Evolutionary conservation across 2,329 filamentous ascomycete species (phyloP).

Genomic region (Scleromitrula shiraiana): DNA sequence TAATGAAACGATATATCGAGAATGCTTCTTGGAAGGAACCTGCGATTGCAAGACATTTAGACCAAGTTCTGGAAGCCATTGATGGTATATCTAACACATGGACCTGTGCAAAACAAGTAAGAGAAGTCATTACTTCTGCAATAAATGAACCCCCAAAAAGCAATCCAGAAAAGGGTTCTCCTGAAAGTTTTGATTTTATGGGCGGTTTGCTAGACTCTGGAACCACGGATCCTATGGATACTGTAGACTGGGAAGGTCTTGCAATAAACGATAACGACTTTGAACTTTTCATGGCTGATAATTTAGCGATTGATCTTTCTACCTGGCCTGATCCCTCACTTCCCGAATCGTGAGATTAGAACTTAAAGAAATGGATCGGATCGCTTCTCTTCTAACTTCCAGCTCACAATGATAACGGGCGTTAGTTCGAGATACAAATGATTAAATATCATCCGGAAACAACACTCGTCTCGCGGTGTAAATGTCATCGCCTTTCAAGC

Average conservation of each 20-base stretch:
- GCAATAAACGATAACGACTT: slow-evolving; percentile 8
- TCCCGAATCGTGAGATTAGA: too few relatives aligned
- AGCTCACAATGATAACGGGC: too few relatives aligned
- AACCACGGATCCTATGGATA: background rate
- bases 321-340: background rate
- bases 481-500: too few relatives aligned
- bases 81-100: slow-evolving; percentile 43
- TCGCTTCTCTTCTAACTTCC: too few relatives aligned
- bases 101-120: slow-evolving; percentile 38
- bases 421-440: too few relatives aligned
- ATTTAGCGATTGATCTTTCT: slow-evolving; percentile 5
- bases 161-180: slow-evolving; percentile 9
- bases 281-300: slow-evolving; percentile 8
- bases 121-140: slow-evolving; percentile 27
- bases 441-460: too few relatives aligned
- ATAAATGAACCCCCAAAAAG: slow-evolving; percentile 9
- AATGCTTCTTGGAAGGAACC: slow-evolving; percentile 34
- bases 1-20: slow-evolving; percentile 38
- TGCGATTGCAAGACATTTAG: slow-evolving; percentile 42
- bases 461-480: too few relatives aligned
- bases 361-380: too few relatives aligned
- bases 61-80: slow-evolving; percentile 41
- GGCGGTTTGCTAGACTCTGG: slow-evolving; percentile 8
- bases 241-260: slow-evolving; percentile 11
- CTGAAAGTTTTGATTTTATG: slow-evolving; percentile 18